These are phyloP conservation scores for Stachybotrys elegans DNA, from an alignment of 2,329 filamentous ascomycete species.

Conservation along the genomic window DNA sequence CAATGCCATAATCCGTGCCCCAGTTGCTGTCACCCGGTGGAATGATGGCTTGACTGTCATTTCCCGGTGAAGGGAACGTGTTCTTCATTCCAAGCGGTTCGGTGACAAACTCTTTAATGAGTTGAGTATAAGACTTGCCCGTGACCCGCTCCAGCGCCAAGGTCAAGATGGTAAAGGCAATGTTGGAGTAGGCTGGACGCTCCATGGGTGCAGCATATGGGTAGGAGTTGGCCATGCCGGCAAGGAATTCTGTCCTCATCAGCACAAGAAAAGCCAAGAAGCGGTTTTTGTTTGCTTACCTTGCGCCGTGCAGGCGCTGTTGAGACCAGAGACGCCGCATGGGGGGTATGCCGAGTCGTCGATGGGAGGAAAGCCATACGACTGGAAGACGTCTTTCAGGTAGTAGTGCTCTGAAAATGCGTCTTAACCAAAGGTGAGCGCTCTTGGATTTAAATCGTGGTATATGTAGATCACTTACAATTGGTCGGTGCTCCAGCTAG, in stretches of 20 bases:
- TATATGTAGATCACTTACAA: slow-evolving; percentile 16
- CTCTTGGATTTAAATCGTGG: slow-evolving; percentile 1
- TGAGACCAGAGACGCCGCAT: slow-evolving; percentile 31
- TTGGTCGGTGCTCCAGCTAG: slow-evolving; percentile 29
- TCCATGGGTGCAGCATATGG: slow-evolving; percentile 24
- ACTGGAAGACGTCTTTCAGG: slow-evolving; percentile 26
- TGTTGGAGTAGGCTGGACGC: slow-evolving; percentile 34
- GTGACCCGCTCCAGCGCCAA: slow-evolving; percentile 26
- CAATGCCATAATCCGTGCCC: slow-evolving; percentile 27
- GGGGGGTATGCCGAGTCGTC: slow-evolving; percentile 25
- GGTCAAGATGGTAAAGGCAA: slow-evolving; percentile 31
- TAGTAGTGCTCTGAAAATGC: slow-evolving; percentile 32
- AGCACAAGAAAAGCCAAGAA: too few species aligned
- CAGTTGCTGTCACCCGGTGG: slow-evolving; percentile 25
- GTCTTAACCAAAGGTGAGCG: slow-evolving; percentile 16
- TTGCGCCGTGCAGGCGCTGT: slow-evolving; percentile 24
- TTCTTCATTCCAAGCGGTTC: slow-evolving; percentile 9
- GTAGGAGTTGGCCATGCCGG: slow-evolving; percentile 22
- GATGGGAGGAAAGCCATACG: slow-evolving; percentile 31
- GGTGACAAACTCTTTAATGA: slow-evolving; percentile 16
- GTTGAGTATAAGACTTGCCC: slow-evolving; percentile 20
- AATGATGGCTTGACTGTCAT: slow-evolving; percentile 23
- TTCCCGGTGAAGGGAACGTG: slow-evolving; percentile 23
- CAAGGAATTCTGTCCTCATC: slow-evolving; percentile 30
- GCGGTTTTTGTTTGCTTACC: slow-evolving; percentile 13